Evolutionary conservation across 2,329 filamentous ascomycete species (phyloP).

Genomic region (Corniculantispora saksenae): DNA sequence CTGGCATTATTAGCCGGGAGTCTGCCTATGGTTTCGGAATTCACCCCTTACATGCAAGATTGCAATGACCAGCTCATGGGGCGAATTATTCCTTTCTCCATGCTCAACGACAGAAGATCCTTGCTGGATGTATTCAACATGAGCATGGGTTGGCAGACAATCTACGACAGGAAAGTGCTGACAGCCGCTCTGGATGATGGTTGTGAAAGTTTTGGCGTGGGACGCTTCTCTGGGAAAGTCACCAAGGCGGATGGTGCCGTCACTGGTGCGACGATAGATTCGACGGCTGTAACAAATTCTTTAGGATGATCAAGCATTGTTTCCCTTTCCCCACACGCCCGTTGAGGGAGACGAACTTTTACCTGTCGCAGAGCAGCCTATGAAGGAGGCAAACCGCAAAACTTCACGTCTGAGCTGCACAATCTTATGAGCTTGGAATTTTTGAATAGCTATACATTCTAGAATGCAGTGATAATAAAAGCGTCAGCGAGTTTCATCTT

Average conservation of each 20-base stretch:
- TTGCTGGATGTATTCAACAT: slow-evolving; percentile 37
- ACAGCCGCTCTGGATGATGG: slow-evolving; percentile 39
- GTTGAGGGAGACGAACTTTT: too few relatives aligned
- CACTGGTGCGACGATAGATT: too few relatives aligned
- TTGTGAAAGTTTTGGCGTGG: slow-evolving; percentile 35
- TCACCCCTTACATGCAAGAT: slow-evolving; percentile 36
- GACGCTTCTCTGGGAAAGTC: slow-evolving; percentile 25
- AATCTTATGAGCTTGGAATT: too few relatives aligned
- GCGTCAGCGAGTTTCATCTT: neutral
- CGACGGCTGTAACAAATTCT: too few relatives aligned
- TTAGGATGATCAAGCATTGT: too few relatives aligned
- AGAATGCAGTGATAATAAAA: neutral
- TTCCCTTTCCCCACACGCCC: too few relatives aligned
- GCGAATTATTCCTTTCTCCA: slow-evolving; percentile 34
- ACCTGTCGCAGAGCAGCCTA: too few relatives aligned
- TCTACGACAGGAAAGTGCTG: slow-evolving; percentile 36
- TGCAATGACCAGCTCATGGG: slow-evolving; percentile 39
- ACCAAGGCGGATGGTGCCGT: neutral
- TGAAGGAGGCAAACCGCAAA: too few relatives aligned
- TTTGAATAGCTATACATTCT: too few relatives aligned
- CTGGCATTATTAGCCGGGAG: neutral
- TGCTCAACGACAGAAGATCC: slow-evolving; percentile 30
- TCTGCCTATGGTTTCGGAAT: slow-evolving; percentile 3
- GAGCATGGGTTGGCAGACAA: slow-evolving; percentile 37
- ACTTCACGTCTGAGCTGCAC: too few relatives aligned